These are phyloP conservation scores for Plicaturopsis crispa DNA, from an alignment of 768 basidiomycete species.

Conservation along the genomic window DNA sequence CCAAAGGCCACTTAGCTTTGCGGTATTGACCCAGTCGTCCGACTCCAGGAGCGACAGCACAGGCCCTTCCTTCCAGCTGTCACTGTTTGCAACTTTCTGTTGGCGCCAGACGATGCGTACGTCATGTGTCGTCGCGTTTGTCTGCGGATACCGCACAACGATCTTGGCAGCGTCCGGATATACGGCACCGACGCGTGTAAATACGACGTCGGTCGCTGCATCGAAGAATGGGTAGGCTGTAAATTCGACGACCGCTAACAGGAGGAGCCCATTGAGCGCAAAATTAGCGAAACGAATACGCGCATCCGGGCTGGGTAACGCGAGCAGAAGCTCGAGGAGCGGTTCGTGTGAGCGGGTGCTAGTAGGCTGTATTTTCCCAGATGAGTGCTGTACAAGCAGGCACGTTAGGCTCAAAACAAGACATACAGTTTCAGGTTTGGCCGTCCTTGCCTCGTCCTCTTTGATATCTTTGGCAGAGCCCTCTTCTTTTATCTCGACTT, in stretches of 20 bases:
- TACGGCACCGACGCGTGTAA: constrained; percentile 66
- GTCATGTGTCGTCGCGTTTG: constrained; percentile 20
- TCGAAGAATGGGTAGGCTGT: constrained; percentile 47
- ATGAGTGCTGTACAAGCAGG: background rate
- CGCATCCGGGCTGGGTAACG: constrained; percentile 26
- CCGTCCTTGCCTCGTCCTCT: constrained; percentile 4
- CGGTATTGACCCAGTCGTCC: constrained; percentile 53
- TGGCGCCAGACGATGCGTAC: constrained; percentile 41
- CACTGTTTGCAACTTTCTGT: constrained; percentile 11
- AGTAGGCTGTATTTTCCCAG: background rate
- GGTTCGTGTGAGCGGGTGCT: background rate
- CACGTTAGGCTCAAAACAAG: constrained; percentile 9
- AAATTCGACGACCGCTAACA: constrained; percentile 39
- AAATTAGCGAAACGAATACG: constrained; percentile 21
- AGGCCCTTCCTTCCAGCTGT: constrained; percentile 53
- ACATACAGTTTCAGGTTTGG: background rate
- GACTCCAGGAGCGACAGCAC: constrained; percentile 31
- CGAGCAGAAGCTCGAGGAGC: constrained; percentile 19
- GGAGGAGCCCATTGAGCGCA: constrained; percentile 24
- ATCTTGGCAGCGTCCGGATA: constrained; percentile 59
- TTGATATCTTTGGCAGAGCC: constrained; percentile 9
- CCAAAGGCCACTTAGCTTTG: constrained; percentile 51
- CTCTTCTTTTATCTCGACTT: no score
- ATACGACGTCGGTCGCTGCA: constrained; percentile 45
- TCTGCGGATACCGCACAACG: constrained; percentile 48